Base-by-base conservation (phyloP, 306 rosid genomes). In the Pyrus bretschneideri region DNA sequence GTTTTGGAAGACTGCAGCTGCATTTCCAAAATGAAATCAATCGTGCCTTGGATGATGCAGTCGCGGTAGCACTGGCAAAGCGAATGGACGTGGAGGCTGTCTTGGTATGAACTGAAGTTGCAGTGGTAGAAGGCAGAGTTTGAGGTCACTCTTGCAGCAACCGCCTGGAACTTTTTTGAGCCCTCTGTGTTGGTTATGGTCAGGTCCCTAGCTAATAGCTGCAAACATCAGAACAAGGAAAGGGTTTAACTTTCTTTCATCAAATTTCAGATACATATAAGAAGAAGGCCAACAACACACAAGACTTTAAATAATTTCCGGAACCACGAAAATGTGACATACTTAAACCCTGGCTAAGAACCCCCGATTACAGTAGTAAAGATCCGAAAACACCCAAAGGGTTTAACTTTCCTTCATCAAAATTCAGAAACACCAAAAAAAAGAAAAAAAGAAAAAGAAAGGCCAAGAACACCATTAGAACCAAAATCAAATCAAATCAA, bases 11-110 rank as follows among this genome's bases (percentile, higher is more conserved):
- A 72, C 33, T 19, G 52, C 76, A 12, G 65, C 66, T 33, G 65
- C 76, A 33, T 72, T 57, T 1, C 76, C 76, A 1, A 57, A 72
- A 72, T 72, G 76, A 72, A 72, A 38, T 72, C 76, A 27, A 72
- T 57, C 10, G 76, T 72, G 65, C 76, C 76, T 11, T 57, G 21
- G 51, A 72, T 72, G 38, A 13, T 22, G 51, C 76, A 72, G 38
- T 54, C 33, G 17, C 76, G 52, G 40, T 31, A 72, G 21, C 57
- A 72, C 35, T 72, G 76, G 45, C 65, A 33, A 2, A 55, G 31
- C 1, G 66, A 55, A 3, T 72, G 65, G 21, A 42, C 66, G 22
- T 57, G 57, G 13, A 72, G 66, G 14, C 66, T 72, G 66, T 57
- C 76, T 57, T 72, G 76, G 25, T 72, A 57, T 21, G 51, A 21